A percentile compares a stretch with the other conserved stretches of the same genome.
Conservation (phyloP, 352 stramenopile species). For the Globisporangium lucens region DNA sequence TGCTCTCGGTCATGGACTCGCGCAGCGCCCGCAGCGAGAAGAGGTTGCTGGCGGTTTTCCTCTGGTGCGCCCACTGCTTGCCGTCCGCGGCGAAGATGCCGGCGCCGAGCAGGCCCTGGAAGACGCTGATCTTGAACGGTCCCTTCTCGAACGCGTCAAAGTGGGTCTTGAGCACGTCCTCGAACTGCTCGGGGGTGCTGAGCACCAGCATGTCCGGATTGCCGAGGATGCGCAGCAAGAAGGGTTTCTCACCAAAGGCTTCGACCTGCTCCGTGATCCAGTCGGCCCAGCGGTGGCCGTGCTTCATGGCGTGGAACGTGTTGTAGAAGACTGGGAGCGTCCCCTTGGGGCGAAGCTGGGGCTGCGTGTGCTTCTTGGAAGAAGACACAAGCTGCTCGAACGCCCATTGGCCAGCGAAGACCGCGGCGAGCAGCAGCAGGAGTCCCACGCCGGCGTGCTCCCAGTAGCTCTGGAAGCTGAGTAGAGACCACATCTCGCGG, state of each 20-base stretch:
- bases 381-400: background rate
- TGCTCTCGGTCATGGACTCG: constrained; percentile 26
- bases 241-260: background rate
- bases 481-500: background rate
- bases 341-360: background rate
- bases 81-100: constrained; percentile 31
- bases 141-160: background rate
- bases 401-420: background rate
- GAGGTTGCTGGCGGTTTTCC: constrained; percentile 27
- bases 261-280: constrained; percentile 2
- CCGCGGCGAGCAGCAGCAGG: background rate
- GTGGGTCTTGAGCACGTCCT: background rate
- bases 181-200: background rate
- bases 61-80: constrained; percentile 26
- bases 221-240: background rate
- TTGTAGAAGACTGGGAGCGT: constrained; percentile 2
- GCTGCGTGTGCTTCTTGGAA: background rate
- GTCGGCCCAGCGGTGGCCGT: constrained; percentile 7
- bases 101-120: background rate
- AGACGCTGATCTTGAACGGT: background rate
- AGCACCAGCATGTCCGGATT: background rate
- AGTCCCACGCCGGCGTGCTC: background rate
- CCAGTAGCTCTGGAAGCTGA: background rate
- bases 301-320: background rate
- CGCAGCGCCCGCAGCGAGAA: constrained; percentile 30